Evolutionary conservation across 768 basidiomycete species (phyloP).

Genomic region (Exsudoporus frostii): DNA sequence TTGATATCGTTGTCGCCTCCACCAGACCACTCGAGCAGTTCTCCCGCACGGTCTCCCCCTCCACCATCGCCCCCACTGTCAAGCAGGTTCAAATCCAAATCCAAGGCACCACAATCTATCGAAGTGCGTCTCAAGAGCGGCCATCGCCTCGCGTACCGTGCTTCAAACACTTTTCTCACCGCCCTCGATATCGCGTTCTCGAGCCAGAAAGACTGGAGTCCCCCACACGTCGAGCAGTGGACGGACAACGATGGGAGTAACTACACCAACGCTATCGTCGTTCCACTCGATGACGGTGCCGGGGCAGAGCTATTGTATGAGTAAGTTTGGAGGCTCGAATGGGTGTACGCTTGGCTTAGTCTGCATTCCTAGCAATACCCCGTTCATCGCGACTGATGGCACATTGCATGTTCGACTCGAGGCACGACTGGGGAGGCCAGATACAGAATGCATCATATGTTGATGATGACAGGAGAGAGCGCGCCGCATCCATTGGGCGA

Average conservation of each 20-base stretch:
- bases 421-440: conserved; percentile 39
- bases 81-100: conserved; percentile 3
- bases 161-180: not conserved
- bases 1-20: conserved; percentile 9
- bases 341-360: not conserved
- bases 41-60: not conserved
- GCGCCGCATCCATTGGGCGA: too few relatives aligned
- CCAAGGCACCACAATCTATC: conserved; percentile 4
- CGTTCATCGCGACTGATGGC: conserved; percentile 46
- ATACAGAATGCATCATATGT: conserved; percentile 44
- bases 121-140: conserved; percentile 32
- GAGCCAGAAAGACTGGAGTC: conserved; percentile 5
- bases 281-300: conserved; percentile 38
- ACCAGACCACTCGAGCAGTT: not conserved
- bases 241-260: not conserved
- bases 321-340: conserved; percentile 36
- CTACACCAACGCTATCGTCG: conserved; percentile 33
- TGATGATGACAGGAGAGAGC: conserved; percentile 14
- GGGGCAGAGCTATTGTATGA: conserved; percentile 49
- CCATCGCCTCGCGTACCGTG: conserved; percentile 25
- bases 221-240: conserved; percentile 12
- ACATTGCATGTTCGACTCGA: conserved; percentile 45
- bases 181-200: conserved; percentile 3
- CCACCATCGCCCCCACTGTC: not conserved
- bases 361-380: conserved; percentile 35